A percentile compares a stretch with the other conserved stretches of the same genome.
These are phyloP conservation scores for Tarenaya hassleriana DNA, from an alignment of 345 rosid genomes.

Conservation along the genomic window DNA sequence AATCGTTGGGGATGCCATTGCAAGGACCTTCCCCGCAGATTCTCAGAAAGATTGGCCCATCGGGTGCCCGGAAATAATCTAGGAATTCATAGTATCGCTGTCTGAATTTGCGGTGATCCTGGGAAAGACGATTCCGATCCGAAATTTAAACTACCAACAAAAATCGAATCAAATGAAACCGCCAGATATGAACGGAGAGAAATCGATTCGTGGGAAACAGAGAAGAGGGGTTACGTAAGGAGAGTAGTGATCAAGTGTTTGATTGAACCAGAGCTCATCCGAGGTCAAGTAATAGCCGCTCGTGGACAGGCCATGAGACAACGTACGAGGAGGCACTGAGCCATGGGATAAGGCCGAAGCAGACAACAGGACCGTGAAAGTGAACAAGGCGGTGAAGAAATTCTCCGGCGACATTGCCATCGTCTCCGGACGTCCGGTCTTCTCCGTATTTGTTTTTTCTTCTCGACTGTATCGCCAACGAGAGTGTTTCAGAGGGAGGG, in stretches of 20 bases:
- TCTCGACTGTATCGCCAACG: no score
- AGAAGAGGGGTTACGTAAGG: conserved; percentile 44
- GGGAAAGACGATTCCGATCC: conserved; percentile 16
- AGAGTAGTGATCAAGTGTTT: conserved; percentile 83
- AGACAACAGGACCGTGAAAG: conserved; percentile 7
- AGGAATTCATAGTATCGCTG: conserved; percentile 84
- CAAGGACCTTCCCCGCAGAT: conserved; percentile 85
- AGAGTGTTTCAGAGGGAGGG: no score
- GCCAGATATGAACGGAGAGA: no score
- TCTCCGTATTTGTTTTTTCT: no score
- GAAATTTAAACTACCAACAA: neutral
- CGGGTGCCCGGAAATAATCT: conserved; percentile 52
- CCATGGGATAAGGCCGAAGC: conserved; percentile 31
- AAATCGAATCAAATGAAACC: neutral
- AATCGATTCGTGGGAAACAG: neutral
- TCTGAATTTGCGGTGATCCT: conserved; percentile 64
- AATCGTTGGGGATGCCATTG: conserved; percentile 70
- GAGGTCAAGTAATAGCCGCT: conserved; percentile 52
- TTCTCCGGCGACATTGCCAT: conserved; percentile 28
- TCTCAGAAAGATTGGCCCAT: conserved; percentile 73
- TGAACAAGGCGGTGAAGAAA: conserved; percentile 6
- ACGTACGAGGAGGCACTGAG: conserved; percentile 32
- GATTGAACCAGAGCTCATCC: conserved; percentile 68
- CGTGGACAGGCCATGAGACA: conserved; percentile 32
- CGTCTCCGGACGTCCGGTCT: conserved; percentile 4